These are phyloP conservation scores for Ophiosphaerella herpotricha DNA, from an alignment of 2,329 filamentous ascomycete genomes.

Conservation along the genomic window DNA sequence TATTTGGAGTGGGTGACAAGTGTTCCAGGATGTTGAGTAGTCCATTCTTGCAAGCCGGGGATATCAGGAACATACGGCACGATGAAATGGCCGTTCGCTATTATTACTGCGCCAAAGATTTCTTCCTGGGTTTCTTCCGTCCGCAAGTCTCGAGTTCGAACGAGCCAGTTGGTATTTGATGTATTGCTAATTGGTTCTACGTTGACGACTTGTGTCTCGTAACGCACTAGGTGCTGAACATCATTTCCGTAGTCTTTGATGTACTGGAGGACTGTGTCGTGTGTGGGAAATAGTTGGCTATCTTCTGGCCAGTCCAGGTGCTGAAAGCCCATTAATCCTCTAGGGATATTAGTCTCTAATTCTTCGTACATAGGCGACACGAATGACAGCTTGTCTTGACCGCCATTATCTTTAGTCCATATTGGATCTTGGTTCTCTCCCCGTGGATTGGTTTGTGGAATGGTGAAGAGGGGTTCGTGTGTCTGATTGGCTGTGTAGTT, in stretches of 20 bases:
- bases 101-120: slow-evolving; percentile 59
- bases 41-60: slow-evolving; percentile 48
- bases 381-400: slow-evolving; percentile 61
- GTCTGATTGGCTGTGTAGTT: slow-evolving; percentile 66
- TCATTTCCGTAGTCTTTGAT: slow-evolving; percentile 72
- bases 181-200: slow-evolving; percentile 49
- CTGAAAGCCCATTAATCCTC: slow-evolving; percentile 78
- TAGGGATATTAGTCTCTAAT: slow-evolving; percentile 86
- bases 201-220: slow-evolving; percentile 71
- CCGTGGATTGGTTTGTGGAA: slow-evolving; percentile 71
- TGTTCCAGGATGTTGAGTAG: slow-evolving; percentile 40
- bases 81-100: slow-evolving; percentile 56
- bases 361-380: slow-evolving; percentile 82
- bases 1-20: slow-evolving; percentile 67
- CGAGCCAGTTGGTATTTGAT: slow-evolving; percentile 58
- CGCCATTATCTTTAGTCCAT: slow-evolving; percentile 39
- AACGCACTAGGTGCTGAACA: slow-evolving; percentile 68
- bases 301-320: slow-evolving; percentile 68
- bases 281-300: slow-evolving; percentile 73
- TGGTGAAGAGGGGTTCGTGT: slow-evolving; percentile 50
- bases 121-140: slow-evolving; percentile 47
- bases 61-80: slow-evolving; percentile 53
- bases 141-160: slow-evolving; percentile 59
- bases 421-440: slow-evolving; percentile 67
- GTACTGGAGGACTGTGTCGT: slow-evolving; percentile 73